These are phyloP conservation scores for Strigomonas culicis DNA, from an alignment of 208 protist species.

Conservation along the genomic window DNA sequence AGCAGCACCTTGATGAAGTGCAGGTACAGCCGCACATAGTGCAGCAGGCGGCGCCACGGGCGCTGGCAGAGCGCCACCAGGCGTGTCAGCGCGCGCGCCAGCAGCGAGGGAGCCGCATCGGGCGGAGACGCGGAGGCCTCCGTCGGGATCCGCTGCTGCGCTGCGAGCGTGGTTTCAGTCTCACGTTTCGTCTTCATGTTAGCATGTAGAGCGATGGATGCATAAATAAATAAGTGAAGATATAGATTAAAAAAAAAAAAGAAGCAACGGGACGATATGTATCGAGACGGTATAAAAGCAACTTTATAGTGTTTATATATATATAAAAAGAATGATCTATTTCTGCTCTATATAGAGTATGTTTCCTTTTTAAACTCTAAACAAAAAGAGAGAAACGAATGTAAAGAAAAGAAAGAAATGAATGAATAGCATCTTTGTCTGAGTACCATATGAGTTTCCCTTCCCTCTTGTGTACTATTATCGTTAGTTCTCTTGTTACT, in stretches of 20 bases:
- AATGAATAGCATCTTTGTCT: neutral
- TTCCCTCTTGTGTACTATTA: neutral
- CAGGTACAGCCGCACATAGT: no score
- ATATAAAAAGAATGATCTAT: neutral
- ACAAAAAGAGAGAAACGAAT: neutral
- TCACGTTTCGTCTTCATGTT: no score
- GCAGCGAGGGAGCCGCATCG: no score
- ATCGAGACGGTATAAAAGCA: neutral
- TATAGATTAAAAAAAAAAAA: slow-evolving; percentile 10
- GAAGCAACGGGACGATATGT: neutral
- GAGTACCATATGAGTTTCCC: neutral
- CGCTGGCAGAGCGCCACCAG: no score
- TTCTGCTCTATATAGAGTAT: neutral
- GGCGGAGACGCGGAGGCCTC: no score
- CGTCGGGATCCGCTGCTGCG: no score
- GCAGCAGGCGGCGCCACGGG: no score
- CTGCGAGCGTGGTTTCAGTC: no score
- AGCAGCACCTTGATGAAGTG: no score
- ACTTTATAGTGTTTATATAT: slow-evolving; percentile 1
- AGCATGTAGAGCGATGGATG: no score
- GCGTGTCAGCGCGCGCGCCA: no score
- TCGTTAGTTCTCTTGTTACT: neutral
- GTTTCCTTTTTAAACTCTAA: neutral
- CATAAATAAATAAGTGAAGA: neutral
- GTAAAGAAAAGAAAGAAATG: neutral